Base-by-base conservation (phyloP, 2,329 filamentous ascomycete genomes). In the Alternaria postmessia region DNA sequence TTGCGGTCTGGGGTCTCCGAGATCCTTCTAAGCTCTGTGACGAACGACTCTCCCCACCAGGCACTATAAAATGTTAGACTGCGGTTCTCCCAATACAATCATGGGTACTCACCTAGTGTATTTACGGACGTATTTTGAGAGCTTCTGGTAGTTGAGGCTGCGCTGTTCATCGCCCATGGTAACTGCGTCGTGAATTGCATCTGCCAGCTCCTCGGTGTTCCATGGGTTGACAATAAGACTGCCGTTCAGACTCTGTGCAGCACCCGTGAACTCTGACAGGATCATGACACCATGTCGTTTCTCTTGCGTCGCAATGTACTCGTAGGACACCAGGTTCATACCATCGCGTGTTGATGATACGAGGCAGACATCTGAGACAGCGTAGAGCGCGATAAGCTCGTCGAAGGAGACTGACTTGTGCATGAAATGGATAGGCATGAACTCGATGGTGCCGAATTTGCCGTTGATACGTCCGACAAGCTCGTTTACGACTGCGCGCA, bases 341-440 rank as follows among this genome's bases (percentile, higher is more conserved):
- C 95, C 95, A 76, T 99, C 95, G 51, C 95, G 91, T n/a, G 92
- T 98, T 3, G 92, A 97, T 8, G 91, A 96, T 38, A 96, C 94
- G 14, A 98, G 87, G 76, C 94, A 97, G 44, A 93, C 92, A 75
- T 97, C 95, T 4, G 93, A 95, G 22, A 96, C 90, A 16, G 93
- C 92, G 76, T 98, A 98, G 8, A 98, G 86, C 0, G 94, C 94
- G 51, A 96, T 94, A 36, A 99, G 88, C 81, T 98, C 95, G 69
- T 97, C 93, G 70, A 98, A 97, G 49, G 89, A 89, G 74, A 98
- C 93, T 5, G 92, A 96, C 81, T 97, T 96, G 82, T 98, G 95
- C 73, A 98, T 89, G 83, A 97, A 98, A 80, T 98, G 95, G 70
- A 99, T 98, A 1, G 95, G 95, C 91, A 96, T 97, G 82, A 97